Evolutionary conservation across 176 grass and related monocot genomes (phyloP).

Genomic region (Avena eriantha): DNA sequence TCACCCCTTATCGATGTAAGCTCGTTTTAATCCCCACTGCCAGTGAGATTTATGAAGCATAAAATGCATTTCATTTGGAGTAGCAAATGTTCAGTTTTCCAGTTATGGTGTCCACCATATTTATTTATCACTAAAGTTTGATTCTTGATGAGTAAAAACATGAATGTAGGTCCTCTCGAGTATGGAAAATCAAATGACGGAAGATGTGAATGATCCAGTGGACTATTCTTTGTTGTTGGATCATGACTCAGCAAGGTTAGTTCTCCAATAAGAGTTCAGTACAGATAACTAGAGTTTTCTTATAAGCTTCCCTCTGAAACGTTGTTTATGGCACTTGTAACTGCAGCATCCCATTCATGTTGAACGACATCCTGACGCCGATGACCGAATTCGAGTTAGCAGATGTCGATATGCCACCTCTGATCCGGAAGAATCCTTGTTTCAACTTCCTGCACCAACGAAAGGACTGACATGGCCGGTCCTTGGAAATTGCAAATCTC

Average conservation of each 20-base stretch:
- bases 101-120: not conserved
- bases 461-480: slow-evolving; percentile 33
- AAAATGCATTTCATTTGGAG: not conserved
- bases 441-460: slow-evolving; percentile 75
- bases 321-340: slow-evolving; percentile 5
- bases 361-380: slow-evolving; percentile 73
- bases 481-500: not conserved
- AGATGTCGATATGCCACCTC: slow-evolving; percentile 69
- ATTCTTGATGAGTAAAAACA: not conserved
- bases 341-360: slow-evolving; percentile 77
- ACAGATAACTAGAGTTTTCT: not conserved
- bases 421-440: slow-evolving; percentile 64
- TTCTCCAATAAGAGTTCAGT: not conserved
- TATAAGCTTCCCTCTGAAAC: not conserved
- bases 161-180: slow-evolving; percentile 65
- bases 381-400: slow-evolving; percentile 69
- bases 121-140: too few relatives aligned
- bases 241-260: slow-evolving; percentile 75
- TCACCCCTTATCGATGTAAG: not conserved
- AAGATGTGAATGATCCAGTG: slow-evolving; percentile 63
- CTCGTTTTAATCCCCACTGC: not conserved
- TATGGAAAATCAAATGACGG: slow-evolving; percentile 73
- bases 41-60: not conserved
- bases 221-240: slow-evolving; percentile 77
- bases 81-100: slow-evolving; percentile 36